Evolutionary conservation across 202 grass and related monocot species (phyloP), one percentile per base, ranked within the genome.

Genomic region (Setaria viridis): DNA sequence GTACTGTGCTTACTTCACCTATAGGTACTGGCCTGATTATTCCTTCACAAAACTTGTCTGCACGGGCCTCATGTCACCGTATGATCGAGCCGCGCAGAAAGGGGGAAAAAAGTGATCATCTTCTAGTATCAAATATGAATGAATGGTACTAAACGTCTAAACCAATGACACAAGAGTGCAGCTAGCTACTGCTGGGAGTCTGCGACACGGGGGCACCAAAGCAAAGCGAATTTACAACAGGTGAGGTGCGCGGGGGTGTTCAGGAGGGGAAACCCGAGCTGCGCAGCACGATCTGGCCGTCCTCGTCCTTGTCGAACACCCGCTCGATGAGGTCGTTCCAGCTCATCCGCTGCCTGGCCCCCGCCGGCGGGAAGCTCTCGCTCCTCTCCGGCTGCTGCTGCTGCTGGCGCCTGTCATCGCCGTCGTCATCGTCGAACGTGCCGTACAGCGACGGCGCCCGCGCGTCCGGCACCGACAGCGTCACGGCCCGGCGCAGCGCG

Each of bases 241-340:
- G 33, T 20, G 11, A 41, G 17, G 50, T 37, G 72, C 29, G 32
- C 19, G 15, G 32, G 19, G 33, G 5, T 5, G 17, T 72, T 41
- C 35, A 62, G 20, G 87, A 17, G 42, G 81, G 86, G 29, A 72
- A 41, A 41, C 39, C 43, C 1, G 89, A 93, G 74, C 80, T 82
- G 17, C 93, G 86, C 35, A 98, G 85, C 55, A 95, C 87, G 25
- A 92, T 95, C 13, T 86, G 85, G 21, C 92, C 91, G 0, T 87
- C 87, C 33, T 95, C 91, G 11, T 95, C 87, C 71, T 85, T 92
- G 13, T 98, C 95, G 62, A 95, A 92, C 59, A 98, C 87, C 39
- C 86, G 82, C 62, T 98, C 91, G 60, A 98, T 93, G n/a, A 98
- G 90, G 57, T 98, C 93, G 6, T 93, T 83, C 93, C 95, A 98